These are phyloP conservation scores for Falciphora oryzae DNA, from an alignment of 2,329 filamentous ascomycete genomes.

Conservation along the genomic window DNA sequence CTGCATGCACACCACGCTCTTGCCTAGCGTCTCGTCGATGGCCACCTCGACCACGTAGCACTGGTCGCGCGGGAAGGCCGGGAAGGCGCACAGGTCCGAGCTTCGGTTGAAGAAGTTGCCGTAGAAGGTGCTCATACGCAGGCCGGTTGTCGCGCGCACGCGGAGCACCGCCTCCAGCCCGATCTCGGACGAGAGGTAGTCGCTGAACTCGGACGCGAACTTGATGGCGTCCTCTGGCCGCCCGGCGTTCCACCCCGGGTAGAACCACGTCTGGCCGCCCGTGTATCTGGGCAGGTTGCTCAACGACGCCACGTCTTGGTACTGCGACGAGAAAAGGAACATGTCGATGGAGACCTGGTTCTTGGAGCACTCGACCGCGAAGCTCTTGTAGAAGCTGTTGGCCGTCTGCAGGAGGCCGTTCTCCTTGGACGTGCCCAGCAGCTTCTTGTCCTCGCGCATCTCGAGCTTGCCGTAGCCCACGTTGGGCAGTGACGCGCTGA, in stretches of 20 bases:
- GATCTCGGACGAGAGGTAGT: conserved; percentile 94
- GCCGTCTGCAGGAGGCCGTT: conserved; percentile 80
- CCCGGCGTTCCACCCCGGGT: conserved; percentile 94
- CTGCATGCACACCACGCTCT: conserved; percentile 88
- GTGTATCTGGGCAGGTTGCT: conserved; percentile 95
- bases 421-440: conserved; percentile 91
- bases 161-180: conserved; percentile 92
- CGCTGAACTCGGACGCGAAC: conserved; percentile 93
- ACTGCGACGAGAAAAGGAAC: conserved; percentile 94
- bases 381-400: conserved; percentile 98
- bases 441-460: conserved; percentile 93
- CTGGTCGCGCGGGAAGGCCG: conserved; percentile 94
- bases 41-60: conserved; percentile 97
- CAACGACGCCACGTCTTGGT: conserved; percentile 94
- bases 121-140: conserved; percentile 97
- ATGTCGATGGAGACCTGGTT: conserved; percentile 98
- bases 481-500: conserved; percentile 87
- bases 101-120: conserved; percentile 99
- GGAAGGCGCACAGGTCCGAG: conserved; percentile 95
- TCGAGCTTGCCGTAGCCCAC: conserved; percentile 84
- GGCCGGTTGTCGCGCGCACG: conserved; percentile 87
- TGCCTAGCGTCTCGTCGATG: conserved; percentile 89
- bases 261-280: conserved; percentile 97
- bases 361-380: conserved; percentile 97
- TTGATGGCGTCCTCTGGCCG: conserved; percentile 94